A percentile compares a stretch with the other conserved stretches of the same genome.
phyloP scores from a whole-genome alignment of 108 stramenopile species.

The Nitzschia sp. region DNA sequence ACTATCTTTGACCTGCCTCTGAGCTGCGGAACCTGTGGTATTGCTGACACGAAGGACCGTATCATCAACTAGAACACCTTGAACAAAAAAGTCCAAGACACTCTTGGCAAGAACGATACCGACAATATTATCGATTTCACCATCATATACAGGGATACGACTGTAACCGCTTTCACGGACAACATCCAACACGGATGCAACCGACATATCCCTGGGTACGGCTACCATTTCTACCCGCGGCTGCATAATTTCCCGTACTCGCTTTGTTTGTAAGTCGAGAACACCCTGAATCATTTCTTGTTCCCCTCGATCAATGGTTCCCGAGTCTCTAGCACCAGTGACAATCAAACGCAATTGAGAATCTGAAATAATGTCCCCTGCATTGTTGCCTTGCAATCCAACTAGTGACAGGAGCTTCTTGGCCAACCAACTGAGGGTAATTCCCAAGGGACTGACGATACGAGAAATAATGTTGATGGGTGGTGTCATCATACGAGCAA shows the following conservation, averaged over 20 bases:
- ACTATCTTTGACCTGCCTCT: conserved; percentile 1
- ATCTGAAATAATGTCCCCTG: conserved; percentile 79
- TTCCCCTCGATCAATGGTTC: conserved; percentile 94
- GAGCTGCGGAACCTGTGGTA: not conserved
- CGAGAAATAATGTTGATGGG: conserved; percentile 80
- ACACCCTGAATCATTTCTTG: conserved; percentile 97
- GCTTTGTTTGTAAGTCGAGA: conserved; percentile 87
- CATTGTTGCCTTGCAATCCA: conserved; percentile 77
- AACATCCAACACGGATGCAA: conserved; percentile 81
- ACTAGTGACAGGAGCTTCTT: conserved; percentile 76
- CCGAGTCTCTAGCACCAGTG: conserved; percentile 88
- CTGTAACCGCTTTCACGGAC: conserved; percentile 85
- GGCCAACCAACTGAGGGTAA: conserved; percentile 75
- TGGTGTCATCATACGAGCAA: conserved; percentile 89
- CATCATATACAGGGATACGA: conserved; percentile 95
- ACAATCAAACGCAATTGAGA: conserved; percentile 93
- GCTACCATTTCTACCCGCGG: conserved; percentile 95
- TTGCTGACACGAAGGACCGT: conserved; percentile 47
- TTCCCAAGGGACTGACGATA: conserved; percentile 86
- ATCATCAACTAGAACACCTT: conserved; percentile 80
- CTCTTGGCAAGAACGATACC: conserved; percentile 94
- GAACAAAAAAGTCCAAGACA: conserved; percentile 91
- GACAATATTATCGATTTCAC: conserved; percentile 96
- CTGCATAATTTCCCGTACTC: conserved; percentile 91
- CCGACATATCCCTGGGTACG: conserved; percentile 75